Percentiles rank a stretch among this genome's conserved stretches.
Conservation (phyloP, 2,329 filamentous ascomycete species). For the Venturia asperata region DNA sequence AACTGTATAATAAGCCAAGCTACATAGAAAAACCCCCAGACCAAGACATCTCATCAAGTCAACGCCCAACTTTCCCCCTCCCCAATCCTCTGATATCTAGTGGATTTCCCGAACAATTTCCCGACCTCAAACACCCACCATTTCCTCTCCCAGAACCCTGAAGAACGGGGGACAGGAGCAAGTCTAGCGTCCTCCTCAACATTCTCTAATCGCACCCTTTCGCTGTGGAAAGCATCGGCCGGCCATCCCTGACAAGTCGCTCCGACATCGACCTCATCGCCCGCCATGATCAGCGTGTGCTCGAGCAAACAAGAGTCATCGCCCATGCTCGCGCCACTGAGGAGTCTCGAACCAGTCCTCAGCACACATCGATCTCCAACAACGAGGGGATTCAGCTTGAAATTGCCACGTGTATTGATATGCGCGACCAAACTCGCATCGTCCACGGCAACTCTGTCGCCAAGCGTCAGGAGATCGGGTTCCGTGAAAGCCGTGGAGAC, state of each 20-base stretch:
- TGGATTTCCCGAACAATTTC: neutral
- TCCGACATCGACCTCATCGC: constrained; percentile 47
- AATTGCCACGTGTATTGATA: constrained; percentile 51
- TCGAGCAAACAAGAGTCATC: constrained; percentile 49
- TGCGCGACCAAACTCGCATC: constrained; percentile 51
- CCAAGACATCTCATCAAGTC: constrained; percentile 5
- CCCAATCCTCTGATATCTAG: neutral
- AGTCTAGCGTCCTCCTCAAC: neutral
- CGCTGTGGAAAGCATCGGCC: constrained; percentile 36
- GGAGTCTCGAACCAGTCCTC: constrained; percentile 45
- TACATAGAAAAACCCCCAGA: too few relatives aligned
- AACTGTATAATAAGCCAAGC: too few relatives aligned
- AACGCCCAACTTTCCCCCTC: constrained; percentile 2
- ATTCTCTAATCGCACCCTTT: neutral
- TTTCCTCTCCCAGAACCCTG: neutral
- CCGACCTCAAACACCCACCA: neutral
- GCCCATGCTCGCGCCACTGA: constrained; percentile 49
- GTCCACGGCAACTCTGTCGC: constrained; percentile 48
- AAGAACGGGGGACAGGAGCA: neutral
- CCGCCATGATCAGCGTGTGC: constrained; percentile 52
- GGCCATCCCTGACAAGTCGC: constrained; percentile 52
- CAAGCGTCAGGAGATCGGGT: constrained; percentile 49
- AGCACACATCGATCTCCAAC: constrained; percentile 49
- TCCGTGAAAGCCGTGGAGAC: constrained; percentile 51
- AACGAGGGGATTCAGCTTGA: constrained; percentile 46